A percentile compares a stretch with the other conserved stretches of the same genome.
phyloP scores from a whole-genome alignment of 2,329 filamentous ascomycete genomes.

The Colletotrichum lentis region DNA sequence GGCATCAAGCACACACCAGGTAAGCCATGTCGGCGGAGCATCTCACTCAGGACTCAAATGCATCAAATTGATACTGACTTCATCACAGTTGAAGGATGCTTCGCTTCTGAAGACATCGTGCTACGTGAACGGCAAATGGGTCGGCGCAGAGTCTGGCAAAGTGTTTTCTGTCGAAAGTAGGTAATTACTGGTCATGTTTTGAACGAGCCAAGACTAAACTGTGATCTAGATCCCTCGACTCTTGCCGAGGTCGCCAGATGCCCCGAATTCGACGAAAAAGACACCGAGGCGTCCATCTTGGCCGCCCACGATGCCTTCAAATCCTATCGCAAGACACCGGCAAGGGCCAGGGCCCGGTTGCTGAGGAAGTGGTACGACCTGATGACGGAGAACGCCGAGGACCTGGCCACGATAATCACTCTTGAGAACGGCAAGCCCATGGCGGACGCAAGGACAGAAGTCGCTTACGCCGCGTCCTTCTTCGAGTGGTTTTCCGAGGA shows the following conservation, averaged over 20 bases:
- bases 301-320: conserved; percentile 72
- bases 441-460: conserved; percentile 66
- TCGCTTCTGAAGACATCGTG: conserved; percentile 74
- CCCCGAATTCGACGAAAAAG: conserved; percentile 75
- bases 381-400: conserved; percentile 71
- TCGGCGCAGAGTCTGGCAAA: conserved; percentile 73
- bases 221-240: conserved; percentile 71
- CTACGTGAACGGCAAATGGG: conserved; percentile 82
- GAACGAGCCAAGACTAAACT: conserved; percentile 4
- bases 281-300: conserved; percentile 74
- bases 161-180: conserved; percentile 75
- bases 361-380: conserved; percentile 73
- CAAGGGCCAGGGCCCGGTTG: conserved; percentile 66
- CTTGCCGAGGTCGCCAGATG: conserved; percentile 73
- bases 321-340: conserved; percentile 67
- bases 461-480: conserved; percentile 66
- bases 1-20: conserved; percentile 25
- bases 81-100: conserved; percentile 63
- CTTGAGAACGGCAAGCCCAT: conserved; percentile 77
- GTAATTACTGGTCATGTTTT: background rate
- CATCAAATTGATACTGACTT: background rate
- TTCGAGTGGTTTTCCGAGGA: conserved; percentile 73
- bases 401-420: conserved; percentile 72
- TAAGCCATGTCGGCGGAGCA: background rate
- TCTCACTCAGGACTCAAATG: background rate